Evolutionary conservation across 192 early-diverging fungal species (phyloP), one percentile per base, ranked within the genome.

Genomic region (Rhizophagus sp.): DNA sequence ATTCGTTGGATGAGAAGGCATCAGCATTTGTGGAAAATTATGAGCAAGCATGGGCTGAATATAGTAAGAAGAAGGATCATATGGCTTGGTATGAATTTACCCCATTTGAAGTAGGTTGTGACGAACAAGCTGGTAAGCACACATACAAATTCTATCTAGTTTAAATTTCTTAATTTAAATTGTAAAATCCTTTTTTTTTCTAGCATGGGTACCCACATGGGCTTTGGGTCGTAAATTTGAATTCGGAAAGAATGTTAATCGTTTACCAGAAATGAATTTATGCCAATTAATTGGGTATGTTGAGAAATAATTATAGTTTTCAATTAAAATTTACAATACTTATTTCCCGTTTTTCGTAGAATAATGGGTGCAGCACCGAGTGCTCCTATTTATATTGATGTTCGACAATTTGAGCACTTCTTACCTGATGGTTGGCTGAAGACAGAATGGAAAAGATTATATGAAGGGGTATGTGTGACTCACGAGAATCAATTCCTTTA

Each of bases 1-100:
- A 82, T 33, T 79, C 80, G 8, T 79, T 86, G 17, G 39, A 70
- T 12, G 39, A 15, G 15, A 57, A 66, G 34, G 69, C 79, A 4
- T 57, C 78, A n/a, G 80, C 36, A 34, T 63, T 27, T 49, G 66
- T 84, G 41, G 83, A 81, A 12, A 75, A 84, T 27, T 83, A 89
- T 62, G 67, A 80, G 39, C 73, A 88, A 65, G 79, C 52, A 10
- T 75, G 75, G 15, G 81, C 84, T 62, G 64, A 80, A 57, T 63
- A 88, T 65, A 76, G 57, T 6, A 76, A 81, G 11, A 79, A 83
- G 50, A 73, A 79, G 1, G 88, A 86, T 74, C 83, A 83, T 80
- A 92, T 87, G 77, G 92, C 94, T 67, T 96, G 95, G 95, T 95
- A 95, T 81, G 95, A 96, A 74, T 87, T 95, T 66, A 92, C 88